phyloP scores from a whole-genome alignment of 306 rosid species.

The Lathyrus sativus region DNA sequence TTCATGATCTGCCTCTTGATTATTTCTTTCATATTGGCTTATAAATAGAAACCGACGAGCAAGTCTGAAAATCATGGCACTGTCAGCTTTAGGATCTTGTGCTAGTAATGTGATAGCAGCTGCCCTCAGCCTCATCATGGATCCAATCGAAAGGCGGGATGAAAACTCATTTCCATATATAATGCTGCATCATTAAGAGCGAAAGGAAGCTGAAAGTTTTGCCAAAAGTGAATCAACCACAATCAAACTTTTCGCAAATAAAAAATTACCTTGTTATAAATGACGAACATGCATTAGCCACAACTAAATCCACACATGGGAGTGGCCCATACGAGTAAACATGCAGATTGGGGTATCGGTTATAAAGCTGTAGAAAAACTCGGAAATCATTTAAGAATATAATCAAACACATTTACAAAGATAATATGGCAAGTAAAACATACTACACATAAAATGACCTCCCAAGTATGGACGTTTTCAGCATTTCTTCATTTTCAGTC shows the following conservation, averaged over 20 bases:
- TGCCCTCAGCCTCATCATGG: slow-evolving; percentile 80
- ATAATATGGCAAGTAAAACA: slow-evolving; percentile 13
- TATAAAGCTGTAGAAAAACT: slow-evolving; percentile 59
- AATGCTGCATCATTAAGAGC: slow-evolving; percentile 60
- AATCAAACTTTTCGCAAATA: slow-evolving; percentile 19
- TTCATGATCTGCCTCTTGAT: slow-evolving; percentile 43
- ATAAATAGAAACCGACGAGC: slow-evolving; percentile 60
- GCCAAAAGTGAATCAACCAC: slow-evolving; percentile 22
- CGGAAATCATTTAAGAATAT: slow-evolving; percentile 22
- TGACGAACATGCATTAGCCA: slow-evolving; percentile 80
- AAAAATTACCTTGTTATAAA: slow-evolving; percentile 76
- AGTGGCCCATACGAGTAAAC: slow-evolving; percentile 92
- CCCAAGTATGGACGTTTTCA: slow-evolving; percentile 11
- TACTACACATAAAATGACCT: slow-evolving; percentile 13
- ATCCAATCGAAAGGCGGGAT: slow-evolving; percentile 79
- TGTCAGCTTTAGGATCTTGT: slow-evolving; percentile 64
- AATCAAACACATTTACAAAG: slow-evolving; percentile 23
- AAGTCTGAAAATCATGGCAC: slow-evolving; percentile 61
- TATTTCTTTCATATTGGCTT: slow-evolving; percentile 51
- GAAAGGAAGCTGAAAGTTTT: slow-evolving; percentile 31
- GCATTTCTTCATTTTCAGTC: slow-evolving; percentile 11
- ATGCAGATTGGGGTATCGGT: slow-evolving; percentile 69
- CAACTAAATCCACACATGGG: slow-evolving; percentile 82
- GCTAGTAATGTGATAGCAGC: slow-evolving; percentile 80
- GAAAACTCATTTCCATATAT: slow-evolving; percentile 81